A percentile compares a stretch with the other conserved stretches of the same genome.
Conservation (phyloP, 202 grass and related monocot species). For the Brachypodium distachyon region DNA sequence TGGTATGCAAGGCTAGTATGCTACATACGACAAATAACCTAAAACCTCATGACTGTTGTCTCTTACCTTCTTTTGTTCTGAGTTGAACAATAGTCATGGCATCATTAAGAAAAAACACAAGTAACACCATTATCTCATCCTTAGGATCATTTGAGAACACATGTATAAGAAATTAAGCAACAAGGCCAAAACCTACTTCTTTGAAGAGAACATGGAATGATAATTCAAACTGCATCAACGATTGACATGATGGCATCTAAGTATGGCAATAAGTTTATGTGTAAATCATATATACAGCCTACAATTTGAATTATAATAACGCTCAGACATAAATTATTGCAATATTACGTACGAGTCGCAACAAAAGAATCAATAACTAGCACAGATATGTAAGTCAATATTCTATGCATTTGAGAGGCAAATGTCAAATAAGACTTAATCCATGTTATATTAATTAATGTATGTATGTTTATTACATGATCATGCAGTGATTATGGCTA, state of each 20-base stretch:
- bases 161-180: conserved; percentile 1
- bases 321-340: conserved; percentile 12
- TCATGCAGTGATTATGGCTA: conserved; percentile 11
- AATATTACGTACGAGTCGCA: neutral
- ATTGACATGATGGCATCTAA: neutral
- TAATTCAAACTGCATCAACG: neutral
- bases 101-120: neutral
- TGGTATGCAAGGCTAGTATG: neutral
- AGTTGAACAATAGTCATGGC: neutral
- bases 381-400: neutral
- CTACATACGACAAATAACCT: neutral
- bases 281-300: neutral
- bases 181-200: neutral
- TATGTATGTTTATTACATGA: neutral
- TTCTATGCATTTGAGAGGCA: neutral
- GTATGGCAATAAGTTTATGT: neutral
- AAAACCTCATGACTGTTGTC: neutral
- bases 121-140: neutral
- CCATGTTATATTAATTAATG: neutral
- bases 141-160: neutral
- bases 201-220: neutral
- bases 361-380: neutral
- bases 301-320: conserved; percentile 3
- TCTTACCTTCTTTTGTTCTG: neutral
- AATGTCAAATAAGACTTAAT: conserved; percentile 1